phyloP scores from a whole-genome alignment of 768 basidiomycete species.

The Pleurotus djamor region DNA sequence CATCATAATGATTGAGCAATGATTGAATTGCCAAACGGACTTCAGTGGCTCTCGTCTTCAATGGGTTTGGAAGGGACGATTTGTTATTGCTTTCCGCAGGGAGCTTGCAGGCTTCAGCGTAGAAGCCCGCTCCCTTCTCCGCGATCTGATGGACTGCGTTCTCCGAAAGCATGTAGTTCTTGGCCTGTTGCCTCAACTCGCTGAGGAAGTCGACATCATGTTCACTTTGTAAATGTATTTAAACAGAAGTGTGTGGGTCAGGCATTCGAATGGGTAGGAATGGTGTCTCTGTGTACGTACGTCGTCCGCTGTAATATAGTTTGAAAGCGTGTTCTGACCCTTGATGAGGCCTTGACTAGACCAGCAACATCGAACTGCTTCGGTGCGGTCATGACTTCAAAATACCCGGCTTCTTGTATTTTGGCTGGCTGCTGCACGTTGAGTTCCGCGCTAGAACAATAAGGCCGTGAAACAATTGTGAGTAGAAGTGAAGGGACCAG shows the following conservation, averaged over 20 bases:
- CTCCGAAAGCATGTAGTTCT: too few relatives aligned
- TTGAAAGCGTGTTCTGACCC: background rate
- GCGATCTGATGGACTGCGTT: too few relatives aligned
- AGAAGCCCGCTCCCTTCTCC: too few relatives aligned
- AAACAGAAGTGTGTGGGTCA: background rate
- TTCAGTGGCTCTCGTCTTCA: background rate
- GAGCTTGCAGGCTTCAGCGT: background rate
- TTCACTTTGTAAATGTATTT: background rate
- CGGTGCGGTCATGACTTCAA: background rate
- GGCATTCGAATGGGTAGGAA: background rate
- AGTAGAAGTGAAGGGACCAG: background rate
- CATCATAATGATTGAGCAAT: background rate
- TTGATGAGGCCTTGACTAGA: background rate
- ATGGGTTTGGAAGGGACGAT: background rate
- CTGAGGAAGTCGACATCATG: too few relatives aligned
- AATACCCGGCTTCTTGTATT: background rate
- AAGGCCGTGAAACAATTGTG: background rate
- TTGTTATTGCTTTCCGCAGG: background rate
- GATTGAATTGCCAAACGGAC: background rate
- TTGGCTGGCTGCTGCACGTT: background rate
- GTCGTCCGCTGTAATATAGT: background rate
- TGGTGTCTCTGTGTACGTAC: background rate
- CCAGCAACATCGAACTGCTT: background rate
- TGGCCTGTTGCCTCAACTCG: too few relatives aligned
- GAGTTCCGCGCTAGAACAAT: background rate